A percentile compares a stretch with the other conserved stretches of the same genome.
Conservation (phyloP, 2,329 filamentous ascomycete species). For the Talaromyces sp. region DNA sequence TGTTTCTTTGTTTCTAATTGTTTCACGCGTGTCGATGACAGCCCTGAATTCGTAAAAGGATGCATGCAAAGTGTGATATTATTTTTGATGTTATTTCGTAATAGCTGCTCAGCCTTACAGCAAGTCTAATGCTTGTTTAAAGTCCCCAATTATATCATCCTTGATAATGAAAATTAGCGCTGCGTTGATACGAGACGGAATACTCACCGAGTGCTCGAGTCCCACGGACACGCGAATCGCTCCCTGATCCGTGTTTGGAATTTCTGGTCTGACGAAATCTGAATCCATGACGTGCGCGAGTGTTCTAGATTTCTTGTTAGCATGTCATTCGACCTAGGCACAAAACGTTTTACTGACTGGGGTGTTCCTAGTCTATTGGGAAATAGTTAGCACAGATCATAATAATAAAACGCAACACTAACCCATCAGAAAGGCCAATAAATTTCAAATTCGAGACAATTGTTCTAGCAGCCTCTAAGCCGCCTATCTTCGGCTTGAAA, state of each 20-base stretch:
- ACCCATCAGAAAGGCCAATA: constrained; percentile 7
- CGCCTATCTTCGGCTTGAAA: neutral
- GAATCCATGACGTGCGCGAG: constrained; percentile 27
- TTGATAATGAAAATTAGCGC: neutral
- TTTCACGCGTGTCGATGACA: neutral
- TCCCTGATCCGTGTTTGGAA: constrained; percentile 68
- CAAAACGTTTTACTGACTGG: constrained; percentile 1
- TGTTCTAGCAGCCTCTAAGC: neutral
- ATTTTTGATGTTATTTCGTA: neutral
- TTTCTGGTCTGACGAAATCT: constrained; percentile 59
- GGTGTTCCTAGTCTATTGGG: constrained; percentile 6
- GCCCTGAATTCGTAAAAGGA: too few species aligned
- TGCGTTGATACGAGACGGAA: too few species aligned
- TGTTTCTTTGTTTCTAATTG: neutral
- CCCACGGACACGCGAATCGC: constrained; percentile 88
- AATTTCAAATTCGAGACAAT: constrained; percentile 4
- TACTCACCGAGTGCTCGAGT: constrained; percentile 67
- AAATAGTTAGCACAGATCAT: neutral
- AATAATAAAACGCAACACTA: neutral
- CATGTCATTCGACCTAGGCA: neutral
- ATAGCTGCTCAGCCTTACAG: neutral
- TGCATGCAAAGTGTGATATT: neutral
- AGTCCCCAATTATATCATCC: constrained; percentile 88
- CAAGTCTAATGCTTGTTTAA: constrained; percentile 56
- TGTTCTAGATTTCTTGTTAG: neutral